Evolutionary conservation across 75 land plant species (phyloP).

Genomic region (Cupressus sempervirens): DNA sequence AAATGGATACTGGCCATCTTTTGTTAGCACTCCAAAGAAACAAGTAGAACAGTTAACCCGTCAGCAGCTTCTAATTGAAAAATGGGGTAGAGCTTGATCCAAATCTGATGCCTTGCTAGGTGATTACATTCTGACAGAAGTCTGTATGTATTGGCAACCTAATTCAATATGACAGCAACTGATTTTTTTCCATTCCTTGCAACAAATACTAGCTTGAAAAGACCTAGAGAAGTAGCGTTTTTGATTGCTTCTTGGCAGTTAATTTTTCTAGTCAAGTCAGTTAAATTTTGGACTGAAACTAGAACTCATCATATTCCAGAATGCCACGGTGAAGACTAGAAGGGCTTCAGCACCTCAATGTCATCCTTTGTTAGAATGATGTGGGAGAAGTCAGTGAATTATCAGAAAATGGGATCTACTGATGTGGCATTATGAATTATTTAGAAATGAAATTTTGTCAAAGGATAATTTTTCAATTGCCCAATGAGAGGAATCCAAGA

Average conservation of each 20-base stretch:
- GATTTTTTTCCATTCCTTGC: not conserved
- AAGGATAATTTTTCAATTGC: not conserved
- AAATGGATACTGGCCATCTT: slow-evolving; percentile 12
- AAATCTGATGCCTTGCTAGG: not conserved
- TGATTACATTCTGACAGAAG: not conserved
- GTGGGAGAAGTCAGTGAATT: not conserved
- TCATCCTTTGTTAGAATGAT: not conserved
- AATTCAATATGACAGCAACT: not conserved
- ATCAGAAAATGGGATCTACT: not conserved
- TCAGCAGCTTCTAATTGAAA: slow-evolving; percentile 9
- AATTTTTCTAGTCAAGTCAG: not conserved
- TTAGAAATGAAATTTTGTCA: not conserved
- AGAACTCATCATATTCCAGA: not conserved
- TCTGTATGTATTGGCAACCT: not conserved
- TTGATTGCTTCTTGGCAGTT: not conserved
- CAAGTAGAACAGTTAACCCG: slow-evolving; percentile 3
- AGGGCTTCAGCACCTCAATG: slow-evolving; percentile 1
- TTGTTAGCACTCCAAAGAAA: slow-evolving; percentile 2
- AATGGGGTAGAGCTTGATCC: slow-evolving; percentile 11
- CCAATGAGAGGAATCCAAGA: not conserved
- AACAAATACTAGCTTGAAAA: not conserved
- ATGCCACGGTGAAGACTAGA: not conserved
- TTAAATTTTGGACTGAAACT: not conserved
- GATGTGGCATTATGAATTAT: not conserved
- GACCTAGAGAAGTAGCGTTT: not conserved